Percentiles rank a stretch among this genome's conserved stretches.
These are phyloP conservation scores for Jatropha podagrica DNA, from an alignment of 441 rosid genomes.

Conservation along the genomic window DNA sequence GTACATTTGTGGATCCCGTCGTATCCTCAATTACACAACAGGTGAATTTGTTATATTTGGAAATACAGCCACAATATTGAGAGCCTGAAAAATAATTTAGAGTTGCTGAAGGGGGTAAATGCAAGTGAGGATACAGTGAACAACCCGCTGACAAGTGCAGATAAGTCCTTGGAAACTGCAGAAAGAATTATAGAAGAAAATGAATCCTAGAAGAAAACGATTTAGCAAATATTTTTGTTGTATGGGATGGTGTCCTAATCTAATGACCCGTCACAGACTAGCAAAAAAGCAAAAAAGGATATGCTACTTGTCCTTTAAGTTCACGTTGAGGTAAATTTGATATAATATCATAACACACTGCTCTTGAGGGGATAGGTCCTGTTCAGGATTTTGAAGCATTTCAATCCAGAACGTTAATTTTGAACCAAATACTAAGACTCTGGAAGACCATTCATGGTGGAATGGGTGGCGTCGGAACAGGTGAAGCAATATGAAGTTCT, in stretches of 20 bases:
- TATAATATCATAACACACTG: not conserved
- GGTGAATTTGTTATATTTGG: constrained; percentile 11
- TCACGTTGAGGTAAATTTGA: not conserved
- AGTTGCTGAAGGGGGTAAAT: constrained; percentile 11
- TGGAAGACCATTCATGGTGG: constrained; percentile 7
- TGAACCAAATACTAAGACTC: constrained; percentile 8
- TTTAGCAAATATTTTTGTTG: constrained; percentile 6
- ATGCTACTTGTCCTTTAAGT: not conserved
- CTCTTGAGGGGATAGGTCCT: constrained; percentile 5
- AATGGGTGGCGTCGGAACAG: not conserved
- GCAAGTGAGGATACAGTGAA: not conserved
- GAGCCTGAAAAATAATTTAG: constrained; percentile 7
- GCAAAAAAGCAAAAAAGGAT: not conserved
- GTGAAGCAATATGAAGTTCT: too few relatives aligned
- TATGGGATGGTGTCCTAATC: constrained; percentile 1
- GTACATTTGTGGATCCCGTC: not conserved
- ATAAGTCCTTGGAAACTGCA: not conserved
- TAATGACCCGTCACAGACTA: not conserved
- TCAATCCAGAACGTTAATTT: not conserved
- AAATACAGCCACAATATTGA: constrained; percentile 15
- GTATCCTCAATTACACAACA: not conserved
- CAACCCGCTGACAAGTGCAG: constrained; percentile 21
- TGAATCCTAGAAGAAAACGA: not conserved
- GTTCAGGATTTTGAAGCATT: constrained; percentile 4
- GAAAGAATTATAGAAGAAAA: not conserved